Base-by-base conservation (phyloP, 345 rosid genomes). In the Camelina sativa region DNA sequence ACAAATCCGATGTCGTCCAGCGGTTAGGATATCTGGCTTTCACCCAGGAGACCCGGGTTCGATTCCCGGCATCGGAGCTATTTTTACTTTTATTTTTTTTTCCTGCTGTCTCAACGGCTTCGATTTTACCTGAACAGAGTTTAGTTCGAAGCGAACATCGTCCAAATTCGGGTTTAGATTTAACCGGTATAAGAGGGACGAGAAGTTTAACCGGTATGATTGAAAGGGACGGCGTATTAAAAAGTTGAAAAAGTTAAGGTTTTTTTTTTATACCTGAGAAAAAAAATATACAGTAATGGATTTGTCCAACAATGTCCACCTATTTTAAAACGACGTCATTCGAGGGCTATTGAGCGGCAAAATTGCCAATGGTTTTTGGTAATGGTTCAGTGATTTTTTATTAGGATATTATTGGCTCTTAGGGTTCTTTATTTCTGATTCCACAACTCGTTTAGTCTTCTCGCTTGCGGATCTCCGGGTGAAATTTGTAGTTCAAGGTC, bases 11-110 rank as follows among this genome's bases (percentile, higher is more conserved):
- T 89, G 91, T 89, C 89, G 98, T 89, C 96, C 92, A 93, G 89
- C 86, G 98, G 97, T 85, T 83, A 93, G 97, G 93, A 89, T 91
- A 47, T 84, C 91, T 89, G 96, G 93, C 93, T 93, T 87, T 91
- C 93, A 87, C 93, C 97, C 96, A 89, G 91, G 92, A 80, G 91
- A 87, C 96, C 93, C 93, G 89, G 93, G 97, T 87, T 93, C 91
- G 85, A 89, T 93, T 85, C 91, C 96, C 89, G 96, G 92, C 91
- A 88, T 77, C 82, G 91, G 95, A 88, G 89, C 4, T 66, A n/a
- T 71, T 77, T 25, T 23, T 65, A 23, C 25, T 23, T 23, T 25
- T 25, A 3, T 25, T 25, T 25, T 28, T 28, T 28, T 3, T 3
- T 28, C 4, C 30, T 28, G 30, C 30, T 28, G 30, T 28, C 30